A percentile compares a stretch with the other conserved stretches of the same genome.
Conservation (phyloP, 305 asterid genomes). For the Fraxinus angustifolia region DNA sequence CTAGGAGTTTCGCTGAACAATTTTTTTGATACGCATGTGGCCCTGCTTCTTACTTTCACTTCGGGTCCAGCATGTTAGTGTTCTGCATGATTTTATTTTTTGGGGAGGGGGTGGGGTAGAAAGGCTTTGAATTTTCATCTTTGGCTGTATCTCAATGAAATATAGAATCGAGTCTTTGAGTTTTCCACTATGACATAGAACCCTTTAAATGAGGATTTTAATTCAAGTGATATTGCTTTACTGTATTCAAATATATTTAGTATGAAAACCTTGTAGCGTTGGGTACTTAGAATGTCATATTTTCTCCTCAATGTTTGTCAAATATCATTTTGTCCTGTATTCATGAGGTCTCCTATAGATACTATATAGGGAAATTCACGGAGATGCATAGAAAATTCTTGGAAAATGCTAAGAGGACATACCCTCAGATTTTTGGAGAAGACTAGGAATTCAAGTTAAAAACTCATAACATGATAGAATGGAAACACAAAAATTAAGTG, state of each 20-base stretch:
- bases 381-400: not conserved
- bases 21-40: not conserved
- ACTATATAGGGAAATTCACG: not conserved
- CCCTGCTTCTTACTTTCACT: not conserved
- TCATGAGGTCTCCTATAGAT: not conserved
- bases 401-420: not conserved
- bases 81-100: not conserved
- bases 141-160: not conserved
- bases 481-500: not conserved
- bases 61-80: not conserved
- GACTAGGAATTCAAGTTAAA: not conserved
- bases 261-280: not conserved
- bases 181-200: not conserved
- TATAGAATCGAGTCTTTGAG: not conserved
- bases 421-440: not conserved
- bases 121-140: not conserved
- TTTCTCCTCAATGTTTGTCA: not conserved
- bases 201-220: not conserved
- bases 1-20: not conserved
- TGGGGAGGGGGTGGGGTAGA: not conserved
- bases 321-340: not conserved
- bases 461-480: not conserved
- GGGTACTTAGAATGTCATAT: not conserved
- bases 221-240: not conserved
- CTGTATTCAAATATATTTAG: not conserved